Conservation (phyloP, 306 rosid genomes). For the Carpinus fangiana region DNA sequence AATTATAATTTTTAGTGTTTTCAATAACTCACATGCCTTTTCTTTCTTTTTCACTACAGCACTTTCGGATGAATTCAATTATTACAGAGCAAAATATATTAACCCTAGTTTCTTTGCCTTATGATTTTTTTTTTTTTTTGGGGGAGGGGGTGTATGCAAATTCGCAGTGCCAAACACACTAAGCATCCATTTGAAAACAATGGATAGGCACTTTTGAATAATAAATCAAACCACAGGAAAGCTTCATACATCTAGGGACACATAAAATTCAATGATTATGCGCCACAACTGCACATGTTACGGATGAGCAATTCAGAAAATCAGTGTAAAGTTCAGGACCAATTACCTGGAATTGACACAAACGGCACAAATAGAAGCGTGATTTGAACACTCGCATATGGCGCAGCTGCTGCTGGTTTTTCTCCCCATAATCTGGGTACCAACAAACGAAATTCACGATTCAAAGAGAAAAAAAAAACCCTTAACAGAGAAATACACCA, state of each 20-base stretch:
- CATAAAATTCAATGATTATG: background rate
- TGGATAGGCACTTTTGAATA: background rate
- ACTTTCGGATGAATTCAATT: no score
- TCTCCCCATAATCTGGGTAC: constrained; percentile 47
- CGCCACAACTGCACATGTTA: background rate
- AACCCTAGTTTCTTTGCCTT: no score
- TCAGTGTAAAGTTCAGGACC: background rate
- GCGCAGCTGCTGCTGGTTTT: constrained; percentile 62
- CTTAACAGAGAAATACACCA: background rate
- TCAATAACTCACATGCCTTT: no score
- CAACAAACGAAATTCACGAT: background rate
- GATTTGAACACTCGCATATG: constrained; percentile 77
- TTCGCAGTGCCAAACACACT: no score
- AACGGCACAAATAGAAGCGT: constrained; percentile 63
- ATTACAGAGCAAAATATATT: no score
- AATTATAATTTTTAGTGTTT: no score
- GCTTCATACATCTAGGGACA: background rate
- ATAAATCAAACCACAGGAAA: background rate
- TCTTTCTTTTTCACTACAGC: no score
- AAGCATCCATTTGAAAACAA: background rate
- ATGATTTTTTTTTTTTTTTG: no score
- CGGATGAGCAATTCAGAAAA: background rate
- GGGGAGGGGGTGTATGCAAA: no score
- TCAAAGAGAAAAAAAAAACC: background rate
- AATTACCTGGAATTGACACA: constrained; percentile 85